phyloP scores from a whole-genome alignment of 306 rosid genomes.

The Citrullus amarus region DNA sequence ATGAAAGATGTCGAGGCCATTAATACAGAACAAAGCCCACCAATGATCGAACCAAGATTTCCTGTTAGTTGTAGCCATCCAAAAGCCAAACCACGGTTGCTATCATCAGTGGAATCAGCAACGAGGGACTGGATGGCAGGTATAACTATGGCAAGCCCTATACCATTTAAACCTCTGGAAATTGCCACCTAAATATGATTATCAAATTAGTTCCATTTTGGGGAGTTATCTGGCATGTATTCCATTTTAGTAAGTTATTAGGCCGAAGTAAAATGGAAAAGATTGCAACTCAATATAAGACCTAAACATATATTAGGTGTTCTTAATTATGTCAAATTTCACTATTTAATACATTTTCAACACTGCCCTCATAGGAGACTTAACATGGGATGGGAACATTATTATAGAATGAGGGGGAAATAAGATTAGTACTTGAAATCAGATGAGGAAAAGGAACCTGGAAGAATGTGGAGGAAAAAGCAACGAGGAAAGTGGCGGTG shows the following conservation, averaged over 20 bases:
- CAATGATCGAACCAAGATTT: conserved; percentile 58
- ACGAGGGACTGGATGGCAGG: conserved; percentile 77
- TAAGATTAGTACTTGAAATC: background rate
- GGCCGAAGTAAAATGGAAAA: background rate
- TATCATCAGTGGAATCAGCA: conserved; percentile 70
- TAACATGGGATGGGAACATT: background rate
- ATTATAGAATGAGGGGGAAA: background rate
- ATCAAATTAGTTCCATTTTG: background rate
- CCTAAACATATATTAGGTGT: background rate
- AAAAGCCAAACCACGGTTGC: conserved; percentile 66
- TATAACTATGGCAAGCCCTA: conserved; percentile 72
- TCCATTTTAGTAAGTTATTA: background rate
- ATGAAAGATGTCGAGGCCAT: conserved; percentile 50
- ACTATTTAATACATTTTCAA: background rate
- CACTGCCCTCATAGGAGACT: background rate
- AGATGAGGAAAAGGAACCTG: conserved; percentile 26
- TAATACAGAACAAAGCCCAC: conserved; percentile 55
- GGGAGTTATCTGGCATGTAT: background rate
- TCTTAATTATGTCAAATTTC: background rate
- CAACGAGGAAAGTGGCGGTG: conserved; percentile 57
- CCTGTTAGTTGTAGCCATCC: conserved; percentile 71
- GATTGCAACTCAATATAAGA: background rate
- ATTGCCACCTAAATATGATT: conserved; percentile 48
- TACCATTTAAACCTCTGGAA: conserved; percentile 84
- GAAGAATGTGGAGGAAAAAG: conserved; percentile 46